phyloP scores from a whole-genome alignment of 2,329 filamentous ascomycete species.

The Pseudocercospora vitis region DNA sequence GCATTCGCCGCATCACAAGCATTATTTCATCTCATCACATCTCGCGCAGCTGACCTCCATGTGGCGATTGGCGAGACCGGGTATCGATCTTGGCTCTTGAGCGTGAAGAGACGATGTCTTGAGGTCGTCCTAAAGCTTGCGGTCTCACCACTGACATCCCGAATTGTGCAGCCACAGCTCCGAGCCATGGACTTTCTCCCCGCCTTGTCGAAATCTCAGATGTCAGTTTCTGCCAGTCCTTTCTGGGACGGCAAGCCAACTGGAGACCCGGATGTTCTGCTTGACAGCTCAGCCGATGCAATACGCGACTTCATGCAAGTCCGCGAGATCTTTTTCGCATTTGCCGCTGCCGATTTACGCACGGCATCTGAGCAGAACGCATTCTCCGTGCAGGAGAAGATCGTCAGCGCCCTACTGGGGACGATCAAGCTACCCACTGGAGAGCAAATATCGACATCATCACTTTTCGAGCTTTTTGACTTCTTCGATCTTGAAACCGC shows the following conservation, averaged over 20 bases:
- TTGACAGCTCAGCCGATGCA: constrained; percentile 65
- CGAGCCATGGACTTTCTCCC: constrained; percentile 78
- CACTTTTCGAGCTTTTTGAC: constrained; percentile 90
- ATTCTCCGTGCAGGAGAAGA: constrained; percentile 55
- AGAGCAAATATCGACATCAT: constrained; percentile 66
- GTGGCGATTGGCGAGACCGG: constrained; percentile 51
- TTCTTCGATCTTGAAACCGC: constrained; percentile 70
- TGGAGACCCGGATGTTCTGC: constrained; percentile 64
- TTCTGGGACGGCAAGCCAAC: constrained; percentile 72
- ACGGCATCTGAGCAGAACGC: constrained; percentile 51
- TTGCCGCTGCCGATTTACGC: constrained; percentile 81
- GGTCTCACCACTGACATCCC: constrained; percentile 75
- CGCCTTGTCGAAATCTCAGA: constrained; percentile 69
- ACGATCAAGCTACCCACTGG: constrained; percentile 67
- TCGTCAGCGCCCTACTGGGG: constrained; percentile 69
- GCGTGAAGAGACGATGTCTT: constrained; percentile 47
- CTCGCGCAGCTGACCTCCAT: constrained; percentile 51
- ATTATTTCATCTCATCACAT: constrained; percentile 77
- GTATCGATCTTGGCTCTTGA: constrained; percentile 44
- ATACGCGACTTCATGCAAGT: constrained; percentile 76
- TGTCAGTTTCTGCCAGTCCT: constrained; percentile 66
- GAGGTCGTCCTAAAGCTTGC: constrained; percentile 77
- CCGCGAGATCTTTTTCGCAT: constrained; percentile 77
- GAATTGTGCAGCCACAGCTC: constrained; percentile 74
- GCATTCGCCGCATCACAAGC: constrained; percentile 71